phyloP scores from a whole-genome alignment of 1,284 basidiomycete species.

The Cerrena zonata region DNA sequence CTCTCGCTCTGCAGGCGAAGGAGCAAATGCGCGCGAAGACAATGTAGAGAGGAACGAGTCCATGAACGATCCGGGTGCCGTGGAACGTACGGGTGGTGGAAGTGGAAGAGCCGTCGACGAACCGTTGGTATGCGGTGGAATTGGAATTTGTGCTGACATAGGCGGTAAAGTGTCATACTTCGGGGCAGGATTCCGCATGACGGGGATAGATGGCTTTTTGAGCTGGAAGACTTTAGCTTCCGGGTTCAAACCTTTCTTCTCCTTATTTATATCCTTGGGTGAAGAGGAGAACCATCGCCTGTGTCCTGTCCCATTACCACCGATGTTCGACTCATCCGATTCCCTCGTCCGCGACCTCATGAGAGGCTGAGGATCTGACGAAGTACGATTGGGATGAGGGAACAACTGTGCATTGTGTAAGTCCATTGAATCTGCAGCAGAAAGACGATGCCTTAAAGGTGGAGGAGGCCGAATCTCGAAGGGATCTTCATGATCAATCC shows the following conservation, averaged over 20 bases:
- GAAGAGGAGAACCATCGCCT: constrained; percentile 48
- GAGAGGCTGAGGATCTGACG: constrained; percentile 35
- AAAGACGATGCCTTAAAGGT: constrained; percentile 10
- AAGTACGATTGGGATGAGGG: constrained; percentile 28
- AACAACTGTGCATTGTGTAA: constrained; percentile 27
- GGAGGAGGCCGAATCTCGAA: constrained; percentile 40
- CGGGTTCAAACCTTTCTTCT: constrained; percentile 71
- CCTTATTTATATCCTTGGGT: constrained; percentile 31
- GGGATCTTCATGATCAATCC: constrained; percentile 29
- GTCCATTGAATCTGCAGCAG: neutral
- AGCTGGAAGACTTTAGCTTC: constrained; percentile 79
- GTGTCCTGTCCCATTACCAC: constrained; percentile 22
- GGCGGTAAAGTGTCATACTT: neutral
- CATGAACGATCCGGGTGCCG: constrained; percentile 26
- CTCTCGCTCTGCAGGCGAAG: constrained; percentile 76
- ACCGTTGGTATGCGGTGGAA: neutral
- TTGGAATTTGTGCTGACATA: neutral
- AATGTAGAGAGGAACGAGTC: constrained; percentile 41
- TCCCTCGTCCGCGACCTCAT: constrained; percentile 13
- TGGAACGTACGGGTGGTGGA: neutral
- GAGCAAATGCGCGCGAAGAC: constrained; percentile 69
- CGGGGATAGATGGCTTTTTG: constrained; percentile 19
- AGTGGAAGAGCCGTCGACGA: constrained; percentile 8
- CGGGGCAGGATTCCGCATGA: neutral
- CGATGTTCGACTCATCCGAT: constrained; percentile 16